phyloP scores from a whole-genome alignment of 73 alveolate genomes.

The Uronychia binucleata region DNA sequence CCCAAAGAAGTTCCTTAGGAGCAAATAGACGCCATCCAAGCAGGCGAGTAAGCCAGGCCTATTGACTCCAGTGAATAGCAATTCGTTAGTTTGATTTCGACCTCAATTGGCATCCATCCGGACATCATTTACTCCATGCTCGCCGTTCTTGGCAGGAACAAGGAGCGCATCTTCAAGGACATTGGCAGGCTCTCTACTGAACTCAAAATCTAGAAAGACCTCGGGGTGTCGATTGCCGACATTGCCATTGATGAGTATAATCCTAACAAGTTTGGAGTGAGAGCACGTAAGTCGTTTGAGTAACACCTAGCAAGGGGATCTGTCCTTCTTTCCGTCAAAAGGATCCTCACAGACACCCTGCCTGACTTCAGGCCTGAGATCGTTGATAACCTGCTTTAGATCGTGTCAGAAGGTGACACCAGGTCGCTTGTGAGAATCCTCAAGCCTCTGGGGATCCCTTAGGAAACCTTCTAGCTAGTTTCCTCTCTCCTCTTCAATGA shows the following conservation, averaged over 20 bases:
- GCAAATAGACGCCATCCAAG: not conserved
- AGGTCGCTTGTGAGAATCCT: conserved; percentile 7
- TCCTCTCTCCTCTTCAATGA: too few relatives aligned
- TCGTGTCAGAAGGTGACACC: conserved; percentile 28
- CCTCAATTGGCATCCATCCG: conserved; percentile 2
- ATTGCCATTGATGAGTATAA: conserved; percentile 14
- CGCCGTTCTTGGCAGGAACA: conserved; percentile 6
- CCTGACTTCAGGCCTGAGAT: conserved; percentile 15
- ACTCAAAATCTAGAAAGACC: not conserved
- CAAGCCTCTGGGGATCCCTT: too few relatives aligned
- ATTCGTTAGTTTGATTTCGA: too few relatives aligned
- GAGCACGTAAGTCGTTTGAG: not conserved
- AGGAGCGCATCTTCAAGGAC: too few relatives aligned
- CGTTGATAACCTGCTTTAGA: conserved; percentile 10
- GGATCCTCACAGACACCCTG: not conserved
- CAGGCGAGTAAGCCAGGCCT: conserved; percentile 4
- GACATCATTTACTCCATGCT: not conserved
- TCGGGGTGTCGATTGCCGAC: too few relatives aligned
- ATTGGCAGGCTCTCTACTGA: not conserved
- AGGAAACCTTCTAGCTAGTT: too few relatives aligned
- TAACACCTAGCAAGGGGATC: conserved; percentile 4
- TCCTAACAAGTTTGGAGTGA: conserved; percentile 5
- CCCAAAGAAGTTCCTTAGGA: not conserved
- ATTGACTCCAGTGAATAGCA: too few relatives aligned
- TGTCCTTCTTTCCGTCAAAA: conserved; percentile 5